Base-by-base conservation (phyloP, 2,329 filamentous ascomycete genomes). In the Trematosphaeria pertusa region DNA sequence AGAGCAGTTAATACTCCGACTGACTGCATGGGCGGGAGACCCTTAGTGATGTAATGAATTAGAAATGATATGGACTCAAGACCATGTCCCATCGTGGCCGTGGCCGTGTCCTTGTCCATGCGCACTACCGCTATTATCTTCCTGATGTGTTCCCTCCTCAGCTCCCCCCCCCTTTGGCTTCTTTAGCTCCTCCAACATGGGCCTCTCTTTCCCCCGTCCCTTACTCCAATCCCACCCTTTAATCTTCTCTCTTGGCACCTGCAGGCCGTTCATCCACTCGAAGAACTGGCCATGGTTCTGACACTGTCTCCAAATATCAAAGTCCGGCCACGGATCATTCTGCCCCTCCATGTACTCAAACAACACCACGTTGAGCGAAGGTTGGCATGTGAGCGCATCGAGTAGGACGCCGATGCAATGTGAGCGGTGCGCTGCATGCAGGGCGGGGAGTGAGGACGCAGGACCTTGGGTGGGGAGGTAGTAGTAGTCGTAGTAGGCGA, bases 331-430 rank as follows among this genome's bases (percentile, higher is more conserved):
- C 30, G 44, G 44, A 14, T 22, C 19, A n/a, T 14, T 18, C 43
- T 41, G 14, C 22, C 35, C 36, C 33, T 51, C 33, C 43, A 51
- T 31, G 20, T 20, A 51, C 22, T 48, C 37, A 21, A 22, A 47
- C 11, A 37, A 14, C 26, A 51, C 28, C 38, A 47, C 37, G n/a
- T 47, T 43, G 15, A 47, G 14, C 24, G 38, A 44, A 7, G 43
- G 39, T 34, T 44, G 43, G 24, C 48, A 51, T 35, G 43, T 51
- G 15, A 47, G 21, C 21, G 43, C 39, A 15, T 51, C 22, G n/a
- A 51, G 39, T 15, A 47, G 28, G 19, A 48, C 28, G 20, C 44
- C 43, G 2, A 48, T 18, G 36, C 44, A 51, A 37, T 47, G 48
- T 9, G 24, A 15, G 4, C 42, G 18, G 15, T 50, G 48, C 30